Conservation (phyloP, 1,139 yeast genomes). For the Lodderomyces margitis region DNA sequence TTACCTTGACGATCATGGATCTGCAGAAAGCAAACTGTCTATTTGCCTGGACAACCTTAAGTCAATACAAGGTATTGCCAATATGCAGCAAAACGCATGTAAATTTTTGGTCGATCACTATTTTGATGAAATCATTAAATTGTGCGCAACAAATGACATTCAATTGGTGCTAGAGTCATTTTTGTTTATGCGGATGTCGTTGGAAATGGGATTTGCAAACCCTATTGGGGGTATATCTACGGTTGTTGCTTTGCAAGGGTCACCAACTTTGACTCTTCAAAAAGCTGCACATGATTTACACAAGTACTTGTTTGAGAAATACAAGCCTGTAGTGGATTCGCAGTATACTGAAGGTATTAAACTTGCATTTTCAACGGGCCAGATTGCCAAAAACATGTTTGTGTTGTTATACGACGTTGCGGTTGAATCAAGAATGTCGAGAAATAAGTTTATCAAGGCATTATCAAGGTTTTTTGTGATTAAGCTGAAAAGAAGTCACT, state of each 20-base stretch:
- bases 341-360: conserved; percentile 65
- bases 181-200: conserved; percentile 52
- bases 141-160: conserved; percentile 49
- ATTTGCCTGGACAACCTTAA: background rate
- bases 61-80: background rate
- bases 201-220: conserved; percentile 67
- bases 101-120: conserved; percentile 70
- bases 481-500: conserved; percentile 11
- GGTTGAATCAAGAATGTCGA: conserved; percentile 32
- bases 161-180: conserved; percentile 48
- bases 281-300: conserved; percentile 54
- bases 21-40: conserved; percentile 53
- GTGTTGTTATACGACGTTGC: conserved; percentile 42
- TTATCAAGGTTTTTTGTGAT: conserved; percentile 25
- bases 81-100: conserved; percentile 38
- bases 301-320: conserved; percentile 54
- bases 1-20: conserved; percentile 50
- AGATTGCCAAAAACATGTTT: conserved; percentile 24
- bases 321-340: conserved; percentile 68
- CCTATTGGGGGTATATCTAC: conserved; percentile 71
- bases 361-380: conserved; percentile 48
- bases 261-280: conserved; percentile 43
- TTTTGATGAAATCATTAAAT: conserved; percentile 42
- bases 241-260: conserved; percentile 65
- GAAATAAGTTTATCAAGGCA: conserved; percentile 43